Evolutionary conservation across 495 filamentous ascomycete species (phyloP), one percentile per base, ranked within the genome.

Genomic region (Talaromyces liani): DNA sequence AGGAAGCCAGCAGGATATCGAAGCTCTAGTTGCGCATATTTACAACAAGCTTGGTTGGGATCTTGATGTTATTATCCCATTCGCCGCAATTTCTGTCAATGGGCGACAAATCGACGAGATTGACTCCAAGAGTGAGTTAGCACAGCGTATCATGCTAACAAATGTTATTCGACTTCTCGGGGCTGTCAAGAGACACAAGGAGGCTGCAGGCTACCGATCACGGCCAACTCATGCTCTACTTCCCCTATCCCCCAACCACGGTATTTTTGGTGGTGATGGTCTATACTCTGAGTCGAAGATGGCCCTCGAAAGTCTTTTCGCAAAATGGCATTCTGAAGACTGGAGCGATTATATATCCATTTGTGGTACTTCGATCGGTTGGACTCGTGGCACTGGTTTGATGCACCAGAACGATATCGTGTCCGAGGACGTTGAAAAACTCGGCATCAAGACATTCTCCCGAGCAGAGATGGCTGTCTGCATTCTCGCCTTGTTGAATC

Each of bases 301-400:
- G 8, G 70, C 47, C 8, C 55, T 72, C 4, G 69, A 72, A 29
- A 64, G 47, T 16, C 31, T 72, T 12, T 64, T 72, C n/a, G 63
- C 63, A 6, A 34, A 58, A 18, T 69, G 24, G 20, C 51, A 49
- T 27, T 72, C 69, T 8, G 70, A 71, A 58, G 39, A 53, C 1
- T 72, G 70, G 70, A 14, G 24, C 25, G 63, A 61, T 12, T 66
- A 68, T 39, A n/a, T 72, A 1, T 41, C 61, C 1, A 29, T 72
- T 4, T 72, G 70, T 34, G 70, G 70, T 12, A 65, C 66, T 6
- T 51, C 64, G 12, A 72, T 72, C 39, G 70, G 70, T 20, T 72
- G 69, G 69, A 71, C 69, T 0, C 55, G 70, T 9, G 66, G 67
- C 3, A 72, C 70, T 3, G 61, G 63, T 1, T 54, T 72, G 1